These are phyloP conservation scores for Gentiana dahurica DNA, from an alignment of 257 asterid species.

Conservation along the genomic window DNA sequence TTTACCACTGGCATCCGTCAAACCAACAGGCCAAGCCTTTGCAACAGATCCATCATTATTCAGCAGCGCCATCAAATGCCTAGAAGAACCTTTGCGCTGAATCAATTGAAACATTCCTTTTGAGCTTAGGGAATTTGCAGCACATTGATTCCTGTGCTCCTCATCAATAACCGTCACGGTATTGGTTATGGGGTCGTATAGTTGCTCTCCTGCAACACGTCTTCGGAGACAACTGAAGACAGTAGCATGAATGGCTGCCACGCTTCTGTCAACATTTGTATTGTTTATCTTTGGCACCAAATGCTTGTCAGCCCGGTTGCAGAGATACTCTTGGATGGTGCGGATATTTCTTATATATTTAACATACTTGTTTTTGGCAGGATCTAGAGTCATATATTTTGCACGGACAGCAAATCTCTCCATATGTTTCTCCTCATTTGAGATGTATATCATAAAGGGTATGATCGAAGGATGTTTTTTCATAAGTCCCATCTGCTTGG, in stretches of 20 bases:
- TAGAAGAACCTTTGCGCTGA: slow-evolving; percentile 81
- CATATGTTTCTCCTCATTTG: slow-evolving; percentile 90
- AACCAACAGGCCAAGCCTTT: slow-evolving; percentile 94
- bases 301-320: slow-evolving; percentile 93
- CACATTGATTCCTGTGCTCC: slow-evolving; percentile 88
- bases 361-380: slow-evolving; percentile 91
- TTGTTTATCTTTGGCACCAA: slow-evolving; percentile 94
- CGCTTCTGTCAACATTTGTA: slow-evolving; percentile 93
- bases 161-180: slow-evolving; percentile 67
- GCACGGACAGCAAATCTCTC: slow-evolving; percentile 99
- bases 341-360: slow-evolving; percentile 87
- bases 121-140: slow-evolving; percentile 82
- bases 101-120: slow-evolving; percentile 98
- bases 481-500: slow-evolving; percentile 96
- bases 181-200: slow-evolving; percentile 68
- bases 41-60: slow-evolving; percentile 96
- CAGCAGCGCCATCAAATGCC: slow-evolving; percentile 95
- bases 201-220: slow-evolving; percentile 72
- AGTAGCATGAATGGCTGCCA: slow-evolving; percentile 95
- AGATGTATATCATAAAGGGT: slow-evolving; percentile 91
- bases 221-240: slow-evolving; percentile 90
- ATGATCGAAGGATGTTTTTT: slow-evolving; percentile 96
- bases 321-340: slow-evolving; percentile 94
- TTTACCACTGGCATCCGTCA: slow-evolving; percentile 35
- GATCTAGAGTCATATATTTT: slow-evolving; percentile 96